phyloP scores from a whole-genome alignment of 371 early-diverging fungal genomes.

The Zychaea mexicana region DNA sequence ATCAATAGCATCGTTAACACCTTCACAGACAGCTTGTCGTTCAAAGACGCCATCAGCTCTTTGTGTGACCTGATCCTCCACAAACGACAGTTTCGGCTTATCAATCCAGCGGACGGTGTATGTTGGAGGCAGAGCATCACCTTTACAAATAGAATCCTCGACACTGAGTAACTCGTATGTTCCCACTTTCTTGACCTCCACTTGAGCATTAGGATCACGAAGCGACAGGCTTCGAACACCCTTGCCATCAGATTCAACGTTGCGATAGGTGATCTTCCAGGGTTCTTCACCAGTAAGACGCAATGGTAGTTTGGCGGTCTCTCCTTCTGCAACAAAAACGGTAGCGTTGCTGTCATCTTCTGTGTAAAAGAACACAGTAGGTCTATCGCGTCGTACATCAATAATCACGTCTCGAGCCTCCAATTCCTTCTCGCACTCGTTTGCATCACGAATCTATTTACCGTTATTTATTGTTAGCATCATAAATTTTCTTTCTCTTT shows the following conservation, averaged over 20 bases:
- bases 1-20: conserved; percentile 38
- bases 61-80: conserved; percentile 25
- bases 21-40: conserved; percentile 48
- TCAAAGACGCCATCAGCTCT: conserved; percentile 26
- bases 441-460: conserved; percentile 40
- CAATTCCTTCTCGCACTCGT: conserved; percentile 45
- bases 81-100: conserved; percentile 40
- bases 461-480: not conserved
- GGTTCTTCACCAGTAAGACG: conserved; percentile 52
- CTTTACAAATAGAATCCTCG: conserved; percentile 48
- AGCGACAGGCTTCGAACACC: conserved; percentile 16
- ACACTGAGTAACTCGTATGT: conserved; percentile 45
- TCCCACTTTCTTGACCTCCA: conserved; percentile 37
- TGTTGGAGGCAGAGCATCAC: conserved; percentile 38
- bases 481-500: too few species aligned
- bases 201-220: conserved; percentile 46
- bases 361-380: conserved; percentile 46
- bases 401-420: conserved; percentile 47
- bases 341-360: conserved; percentile 16
- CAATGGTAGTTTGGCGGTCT: conserved; percentile 31
- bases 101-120: conserved; percentile 40
- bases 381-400: conserved; percentile 52
- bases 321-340: conserved; percentile 35
- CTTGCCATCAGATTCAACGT: conserved; percentile 30
- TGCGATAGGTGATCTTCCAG: conserved; percentile 43